Conservation (phyloP, 805 yeast genomes). For the Zygosaccharomyces rouxii region DNA sequence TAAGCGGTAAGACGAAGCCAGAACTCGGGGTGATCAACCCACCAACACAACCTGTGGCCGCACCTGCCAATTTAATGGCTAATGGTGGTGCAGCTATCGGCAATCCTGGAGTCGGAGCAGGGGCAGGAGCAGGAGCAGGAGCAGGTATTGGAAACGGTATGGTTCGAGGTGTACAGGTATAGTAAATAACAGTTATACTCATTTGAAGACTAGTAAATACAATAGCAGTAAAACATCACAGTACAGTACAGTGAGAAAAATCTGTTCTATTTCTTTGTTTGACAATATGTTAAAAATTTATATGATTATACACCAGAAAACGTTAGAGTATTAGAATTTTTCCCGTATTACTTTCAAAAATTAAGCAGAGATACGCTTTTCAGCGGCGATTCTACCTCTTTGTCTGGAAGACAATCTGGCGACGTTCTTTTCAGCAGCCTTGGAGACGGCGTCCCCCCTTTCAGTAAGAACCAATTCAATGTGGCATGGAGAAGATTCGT, state of each 20-base stretch:
- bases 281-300: constrained; percentile 3
- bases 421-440: constrained; percentile 69
- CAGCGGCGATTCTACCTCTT: constrained; percentile 84
- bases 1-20: constrained; percentile 43
- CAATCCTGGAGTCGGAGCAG: background rate
- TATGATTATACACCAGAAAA: constrained; percentile 8
- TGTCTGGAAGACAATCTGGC: constrained; percentile 85
- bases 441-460: constrained; percentile 88
- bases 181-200: background rate
- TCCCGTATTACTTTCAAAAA: constrained; percentile 2
- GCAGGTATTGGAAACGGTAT: background rate
- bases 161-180: constrained; percentile 1
- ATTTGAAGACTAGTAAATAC: background rate
- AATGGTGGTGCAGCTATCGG: constrained; percentile 5
- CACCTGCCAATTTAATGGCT: constrained; percentile 4
- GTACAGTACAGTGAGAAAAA: constrained; percentile 1
- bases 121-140: background rate
- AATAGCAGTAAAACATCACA: background rate
- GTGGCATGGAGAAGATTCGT: constrained; percentile 98
- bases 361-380: constrained; percentile 78
- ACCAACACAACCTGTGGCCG: constrained; percentile 4
- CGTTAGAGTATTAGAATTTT: constrained; percentile 6
- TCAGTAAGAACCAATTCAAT: constrained; percentile 96
- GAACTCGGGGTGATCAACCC: constrained; percentile 36
- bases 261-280: constrained; percentile 2